phyloP scores from a whole-genome alignment of 108 stramenopile genomes.

The Skeletonema potamos region DNA sequence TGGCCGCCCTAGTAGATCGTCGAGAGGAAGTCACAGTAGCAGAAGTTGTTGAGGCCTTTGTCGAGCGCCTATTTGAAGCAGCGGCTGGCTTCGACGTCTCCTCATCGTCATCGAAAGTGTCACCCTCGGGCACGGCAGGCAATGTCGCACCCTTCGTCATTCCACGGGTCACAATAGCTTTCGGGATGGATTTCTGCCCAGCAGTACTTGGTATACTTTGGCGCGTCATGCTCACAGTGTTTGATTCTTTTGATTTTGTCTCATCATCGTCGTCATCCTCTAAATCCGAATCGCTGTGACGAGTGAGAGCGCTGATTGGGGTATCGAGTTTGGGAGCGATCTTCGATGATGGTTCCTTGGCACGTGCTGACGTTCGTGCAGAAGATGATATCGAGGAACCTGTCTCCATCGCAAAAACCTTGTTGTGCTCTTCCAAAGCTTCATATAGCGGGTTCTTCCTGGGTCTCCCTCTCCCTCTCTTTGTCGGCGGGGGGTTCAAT shows the following conservation, averaged over 20 bases:
- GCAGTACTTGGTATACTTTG: not conserved
- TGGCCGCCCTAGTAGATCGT: not conserved
- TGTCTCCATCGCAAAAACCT: not conserved
- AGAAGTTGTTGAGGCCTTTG: not conserved
- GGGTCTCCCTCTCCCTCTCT: not conserved
- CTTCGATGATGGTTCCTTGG: not conserved
- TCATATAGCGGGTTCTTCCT: not conserved
- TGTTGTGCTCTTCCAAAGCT: not conserved
- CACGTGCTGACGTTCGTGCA: not conserved
- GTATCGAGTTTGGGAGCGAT: not conserved
- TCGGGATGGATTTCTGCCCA: slow-evolving; percentile 2
- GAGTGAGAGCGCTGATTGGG: not conserved
- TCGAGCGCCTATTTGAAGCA: not conserved
- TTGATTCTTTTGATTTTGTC: not conserved
- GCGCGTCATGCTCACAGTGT: not conserved
- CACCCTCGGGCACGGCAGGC: not conserved
- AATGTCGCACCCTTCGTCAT: not conserved
- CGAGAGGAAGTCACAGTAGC: not conserved
- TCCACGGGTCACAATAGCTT: not conserved
- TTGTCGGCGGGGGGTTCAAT: not conserved
- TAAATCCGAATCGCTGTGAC: not conserved
- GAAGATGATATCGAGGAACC: not conserved
- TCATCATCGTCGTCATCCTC: not conserved
- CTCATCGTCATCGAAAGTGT: not conserved
- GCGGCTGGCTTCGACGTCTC: not conserved